These are phyloP conservation scores for Fomes fomentarius DNA, from an alignment of 1,284 basidiomycete genomes.

Conservation along the genomic window DNA sequence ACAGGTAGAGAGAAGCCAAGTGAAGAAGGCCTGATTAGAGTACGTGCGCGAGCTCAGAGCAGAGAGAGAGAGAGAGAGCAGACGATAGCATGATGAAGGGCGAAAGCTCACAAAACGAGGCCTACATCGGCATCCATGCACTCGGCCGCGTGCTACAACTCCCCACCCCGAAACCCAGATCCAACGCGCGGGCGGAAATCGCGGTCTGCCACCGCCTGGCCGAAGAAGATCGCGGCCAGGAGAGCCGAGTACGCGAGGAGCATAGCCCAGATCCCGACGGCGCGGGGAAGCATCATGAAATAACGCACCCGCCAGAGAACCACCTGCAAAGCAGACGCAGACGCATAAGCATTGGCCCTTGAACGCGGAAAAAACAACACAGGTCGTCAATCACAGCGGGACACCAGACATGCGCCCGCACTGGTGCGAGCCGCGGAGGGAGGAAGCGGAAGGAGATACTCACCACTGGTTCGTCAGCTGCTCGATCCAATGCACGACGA, in stretches of 20 bases:
- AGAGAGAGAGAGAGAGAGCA: too few relatives aligned
- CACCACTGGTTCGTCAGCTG: conserved; percentile 73
- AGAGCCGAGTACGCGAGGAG: conserved; percentile 22
- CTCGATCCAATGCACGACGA: conserved; percentile 95
- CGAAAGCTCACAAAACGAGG: too few relatives aligned
- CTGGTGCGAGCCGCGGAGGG: not conserved
- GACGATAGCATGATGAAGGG: too few relatives aligned
- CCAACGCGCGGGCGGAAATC: not conserved
- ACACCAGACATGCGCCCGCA: conserved; percentile 5
- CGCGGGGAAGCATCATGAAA: conserved; percentile 21
- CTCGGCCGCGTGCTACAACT: not conserved
- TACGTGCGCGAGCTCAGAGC: too few relatives aligned
- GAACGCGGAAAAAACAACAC: conserved; percentile 4
- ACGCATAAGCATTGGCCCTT: conserved; percentile 36
- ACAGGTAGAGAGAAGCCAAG: too few relatives aligned
- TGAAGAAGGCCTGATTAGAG: too few relatives aligned
- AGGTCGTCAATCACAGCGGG: conserved; percentile 15
- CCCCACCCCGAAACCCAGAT: not conserved
- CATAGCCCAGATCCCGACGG: conserved; percentile 16
- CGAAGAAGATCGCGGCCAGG: conserved; percentile 23
- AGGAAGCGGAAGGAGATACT: conserved; percentile 26
- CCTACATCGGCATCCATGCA: too few relatives aligned
- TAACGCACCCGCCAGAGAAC: conserved; percentile 51
- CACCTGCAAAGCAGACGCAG: conserved; percentile 43
- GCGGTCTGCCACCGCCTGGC: conserved; percentile 14